Evolutionary conservation across 371 early-diverging fungal species (phyloP), one percentile per base, ranked within the genome.

Genomic region (Parasitella parasitica): DNA sequence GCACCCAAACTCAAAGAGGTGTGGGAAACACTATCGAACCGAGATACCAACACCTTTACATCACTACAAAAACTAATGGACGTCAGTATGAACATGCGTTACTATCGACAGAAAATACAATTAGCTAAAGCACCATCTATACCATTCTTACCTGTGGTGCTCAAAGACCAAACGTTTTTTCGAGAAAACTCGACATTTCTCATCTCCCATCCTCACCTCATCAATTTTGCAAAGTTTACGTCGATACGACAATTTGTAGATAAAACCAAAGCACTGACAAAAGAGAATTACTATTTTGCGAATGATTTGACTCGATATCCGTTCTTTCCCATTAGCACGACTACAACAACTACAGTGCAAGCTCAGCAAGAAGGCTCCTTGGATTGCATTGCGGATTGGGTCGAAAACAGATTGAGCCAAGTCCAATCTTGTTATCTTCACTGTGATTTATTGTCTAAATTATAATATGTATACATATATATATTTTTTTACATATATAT

Each of bases 81-180:
- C 56, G 75, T 81, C 6, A 67, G 66, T 37, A 60, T 73, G 34
- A 81, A 81, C 37, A 81, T 81, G 81, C 51, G 67, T 2, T 51
- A 53, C 12, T 81, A 81, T 53, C 75, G 81, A 26, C 71, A 71
- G 32, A 70, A 77, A 11, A 60, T 77, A 5, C 61, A 69, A 26
- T 22, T 48, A 6, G 70, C 70, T 2, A 69, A 69, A 49, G 39
- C 72, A 13, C 76, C 78, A 0, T 50, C 59, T 1, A 55, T 81
- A 5, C 73, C 77, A 0, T 81, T 81, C 52, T 69, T 81, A 26
- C 81, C 81, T 2, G 60, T 81, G 7, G 69, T 78, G 2, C 67
- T 78, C 36, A 81, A 81, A 53, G 81, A 81, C 37, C 38, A 75
- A 6, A 71, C 73, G 0, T 81, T 81, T 49, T 69, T 70, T n/a